Evolutionary conservation across 2,329 filamentous ascomycete species (phyloP), one percentile per base, ranked within the genome.

Genomic region (Mycosphaerella sp.): DNA sequence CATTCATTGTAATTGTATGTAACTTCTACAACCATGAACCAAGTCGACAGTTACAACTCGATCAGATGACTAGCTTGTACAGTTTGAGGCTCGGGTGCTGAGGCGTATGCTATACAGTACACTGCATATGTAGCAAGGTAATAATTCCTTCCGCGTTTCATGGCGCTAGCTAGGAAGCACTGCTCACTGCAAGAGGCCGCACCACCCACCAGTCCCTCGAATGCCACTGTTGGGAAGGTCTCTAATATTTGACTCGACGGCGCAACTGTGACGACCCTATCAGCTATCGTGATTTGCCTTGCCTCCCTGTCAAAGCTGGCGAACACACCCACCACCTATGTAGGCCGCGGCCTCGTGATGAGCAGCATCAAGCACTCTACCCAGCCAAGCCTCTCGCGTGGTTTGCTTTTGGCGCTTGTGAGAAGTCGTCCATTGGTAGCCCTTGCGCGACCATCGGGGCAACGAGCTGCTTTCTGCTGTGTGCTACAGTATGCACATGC

Each of bases 361-460:
- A 34, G 30, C 30, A 12, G 30, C 30, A n/a, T n/a, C n/a, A n/a
- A n/a, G n/a, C n/a, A n/a, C 10, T 6, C 10, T 10, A 30, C 28
- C 10, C 28, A 30, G 10, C 28, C 10, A 6, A 10, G 28, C 30
- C 7, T 34, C 30, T 34, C 13, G 21, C 21, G 5, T n/a, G 30
- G 10, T 34, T 34, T n/a, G 30, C 30, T 34, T 34, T 8, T 34
- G 30, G 30, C 30, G 30, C 30, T 34, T 34, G 9, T 36, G 43
- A 36, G 17, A 16, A 34, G 37, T 39, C 35, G 13, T 16, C 35
- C 35, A 49, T 49, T 43, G 47, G 40, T 36, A 44, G 47, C 47
- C 47, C 42, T 30, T n/a, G n/a, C 40, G 18, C 37, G 34, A 40
- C 27, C 36, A 16, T 41, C 17, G 45, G 37, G 13, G 7, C 30